Percentiles rank a stretch among this genome's conserved stretches.
Evolutionary conservation across 2,329 filamentous ascomycete species (phyloP).

Genomic region (Hymenoscyphus albidus): DNA sequence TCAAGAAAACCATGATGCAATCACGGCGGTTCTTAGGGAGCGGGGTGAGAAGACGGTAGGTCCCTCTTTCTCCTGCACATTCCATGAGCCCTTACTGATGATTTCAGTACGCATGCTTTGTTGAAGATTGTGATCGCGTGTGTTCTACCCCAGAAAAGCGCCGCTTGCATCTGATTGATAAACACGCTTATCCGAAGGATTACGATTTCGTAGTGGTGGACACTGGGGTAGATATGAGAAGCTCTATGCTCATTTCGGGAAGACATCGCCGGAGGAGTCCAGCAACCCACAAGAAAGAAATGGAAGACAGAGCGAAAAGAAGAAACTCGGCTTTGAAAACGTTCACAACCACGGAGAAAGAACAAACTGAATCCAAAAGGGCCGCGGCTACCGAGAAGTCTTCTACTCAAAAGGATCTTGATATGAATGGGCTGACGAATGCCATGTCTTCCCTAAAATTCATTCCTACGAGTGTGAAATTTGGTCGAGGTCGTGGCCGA

Average conservation of each 20-base stretch:
- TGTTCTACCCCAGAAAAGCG: slow-evolving; percentile 82
- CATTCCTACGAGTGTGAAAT: slow-evolving; percentile 63
- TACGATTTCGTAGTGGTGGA: slow-evolving; percentile 87
- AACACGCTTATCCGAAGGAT: slow-evolving; percentile 84
- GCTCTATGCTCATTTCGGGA: slow-evolving; percentile 68
- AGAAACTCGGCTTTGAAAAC: slow-evolving; percentile 21
- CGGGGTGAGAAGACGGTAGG: slow-evolving; percentile 82
- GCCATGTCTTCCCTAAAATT: slow-evolving; percentile 72
- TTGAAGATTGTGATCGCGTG: slow-evolving; percentile 80
- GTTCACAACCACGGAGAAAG: slow-evolving; percentile 8
- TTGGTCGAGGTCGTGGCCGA: slow-evolving; percentile 44
- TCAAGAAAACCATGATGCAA: slow-evolving; percentile 83
- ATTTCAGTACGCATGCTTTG: slow-evolving; percentile 78
- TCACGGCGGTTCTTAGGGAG: slow-evolving; percentile 67
- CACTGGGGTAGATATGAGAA: slow-evolving; percentile 81
- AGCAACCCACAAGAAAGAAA: slow-evolving; percentile 34
- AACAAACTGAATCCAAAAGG: slow-evolving; percentile 11
- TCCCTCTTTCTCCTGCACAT: slow-evolving; percentile 18
- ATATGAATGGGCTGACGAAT: slow-evolving; percentile 59
- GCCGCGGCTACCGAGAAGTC: slow-evolving; percentile 21
- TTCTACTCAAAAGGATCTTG: slow-evolving; percentile 22
- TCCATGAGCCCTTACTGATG: slow-evolving; percentile 6
- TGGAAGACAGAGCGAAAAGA: slow-evolving; percentile 24
- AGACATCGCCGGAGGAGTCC: slow-evolving; percentile 48
- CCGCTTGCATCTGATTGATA: slow-evolving; percentile 85